Conservation (phyloP, 73 alveolate genomes). For the Paramecium pentaurelia region DNA sequence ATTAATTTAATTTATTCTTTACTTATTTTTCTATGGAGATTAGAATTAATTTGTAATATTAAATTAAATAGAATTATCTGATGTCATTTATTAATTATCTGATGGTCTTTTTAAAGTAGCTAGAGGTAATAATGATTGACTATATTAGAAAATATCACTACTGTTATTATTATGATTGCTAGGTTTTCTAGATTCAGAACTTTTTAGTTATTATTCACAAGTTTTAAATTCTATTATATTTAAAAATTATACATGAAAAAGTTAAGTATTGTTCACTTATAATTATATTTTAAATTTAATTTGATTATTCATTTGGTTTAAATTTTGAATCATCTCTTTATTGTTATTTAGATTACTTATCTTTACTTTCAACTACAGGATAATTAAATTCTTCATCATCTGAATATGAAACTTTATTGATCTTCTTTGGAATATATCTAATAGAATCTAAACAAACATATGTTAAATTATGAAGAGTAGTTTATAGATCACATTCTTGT, state of each 20-base stretch:
- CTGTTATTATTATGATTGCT: neutral
- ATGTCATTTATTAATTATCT: neutral
- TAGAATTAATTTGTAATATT: neutral
- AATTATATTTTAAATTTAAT: neutral
- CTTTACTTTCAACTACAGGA: neutral
- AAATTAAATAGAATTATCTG: neutral
- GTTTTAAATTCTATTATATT: neutral
- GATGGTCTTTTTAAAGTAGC: neutral
- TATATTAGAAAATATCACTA: slow-evolving; percentile 20
- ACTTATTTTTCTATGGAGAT: neutral
- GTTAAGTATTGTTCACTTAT: neutral
- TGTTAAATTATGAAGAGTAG: neutral
- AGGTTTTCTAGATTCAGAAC: slow-evolving; percentile 37
- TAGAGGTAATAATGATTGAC: neutral
- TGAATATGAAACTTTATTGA: neutral
- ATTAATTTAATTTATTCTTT: neutral
- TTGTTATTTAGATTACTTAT: neutral
- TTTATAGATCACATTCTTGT: neutral
- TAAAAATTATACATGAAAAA: neutral
- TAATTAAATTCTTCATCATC: neutral
- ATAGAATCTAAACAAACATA: neutral
- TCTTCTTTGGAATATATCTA: neutral
- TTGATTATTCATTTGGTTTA: neutral
- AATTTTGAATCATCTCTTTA: neutral
- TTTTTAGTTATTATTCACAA: neutral